Conservation (phyloP, 805 yeast genomes). For the Saccharomyces mikatae region DNA sequence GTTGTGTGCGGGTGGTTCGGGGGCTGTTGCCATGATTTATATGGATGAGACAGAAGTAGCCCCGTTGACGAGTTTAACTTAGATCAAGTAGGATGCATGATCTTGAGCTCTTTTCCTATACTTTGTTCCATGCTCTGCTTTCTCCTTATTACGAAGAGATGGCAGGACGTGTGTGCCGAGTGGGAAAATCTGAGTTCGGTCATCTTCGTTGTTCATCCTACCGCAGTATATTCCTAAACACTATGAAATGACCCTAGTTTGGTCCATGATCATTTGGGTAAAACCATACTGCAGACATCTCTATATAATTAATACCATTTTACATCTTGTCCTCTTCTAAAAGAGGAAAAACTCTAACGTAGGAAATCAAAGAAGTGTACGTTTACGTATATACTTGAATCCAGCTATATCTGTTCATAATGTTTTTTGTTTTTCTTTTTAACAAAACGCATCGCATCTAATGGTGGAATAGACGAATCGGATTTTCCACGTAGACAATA, state of each 20-base stretch:
- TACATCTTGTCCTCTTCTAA: background rate
- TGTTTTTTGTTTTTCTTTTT: background rate
- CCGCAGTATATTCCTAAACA: conserved; percentile 99
- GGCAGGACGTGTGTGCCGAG: conserved; percentile 1
- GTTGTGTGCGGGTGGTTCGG: conserved; percentile 12
- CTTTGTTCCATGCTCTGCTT: background rate
- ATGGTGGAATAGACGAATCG: conserved; percentile 97
- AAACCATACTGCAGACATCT: conserved; percentile 98
- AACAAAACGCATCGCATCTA: conserved; percentile 29
- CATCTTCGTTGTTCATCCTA: conserved; percentile 44
- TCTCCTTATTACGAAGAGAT: conserved; percentile 25
- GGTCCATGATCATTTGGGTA: conserved; percentile 97
- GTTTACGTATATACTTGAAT: background rate
- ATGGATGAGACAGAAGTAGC: conserved; percentile 70
- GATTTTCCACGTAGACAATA: conserved; percentile 91
- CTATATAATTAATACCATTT: conserved; percentile 4
- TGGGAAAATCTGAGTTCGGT: conserved; percentile 51
- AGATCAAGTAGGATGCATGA: conserved; percentile 50
- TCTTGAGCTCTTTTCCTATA: conserved; percentile 31
- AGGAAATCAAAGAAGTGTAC: background rate
- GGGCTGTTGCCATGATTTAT: conserved; percentile 45
- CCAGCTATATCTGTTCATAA: background rate
- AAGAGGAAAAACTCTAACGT: background rate
- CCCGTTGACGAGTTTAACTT: conserved; percentile 91
- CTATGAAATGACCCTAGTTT: conserved; percentile 76